Percentiles rank a stretch among this genome's conserved stretches.
Evolutionary conservation across 1,139 yeast genomes (phyloP).

Genomic region (Debaryomyces udenii): DNA sequence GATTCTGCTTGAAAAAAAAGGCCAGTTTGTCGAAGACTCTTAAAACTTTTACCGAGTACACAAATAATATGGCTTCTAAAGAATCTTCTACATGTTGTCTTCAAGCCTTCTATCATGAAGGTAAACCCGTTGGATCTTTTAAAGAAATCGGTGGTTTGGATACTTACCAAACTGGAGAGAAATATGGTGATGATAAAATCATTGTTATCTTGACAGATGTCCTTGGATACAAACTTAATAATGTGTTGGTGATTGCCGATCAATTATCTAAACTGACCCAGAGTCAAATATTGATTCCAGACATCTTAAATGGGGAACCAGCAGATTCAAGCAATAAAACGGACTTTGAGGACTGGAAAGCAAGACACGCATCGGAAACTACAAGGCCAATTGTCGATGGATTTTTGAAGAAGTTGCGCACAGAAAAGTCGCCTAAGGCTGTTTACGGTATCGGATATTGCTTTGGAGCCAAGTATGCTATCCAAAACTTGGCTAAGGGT

Average conservation of each 20-base stretch:
- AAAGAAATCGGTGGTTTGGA: slow-evolving; percentile 48
- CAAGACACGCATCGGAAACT: slow-evolving; percentile 51
- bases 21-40: no score
- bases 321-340: slow-evolving; percentile 12
- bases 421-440: slow-evolving; percentile 51
- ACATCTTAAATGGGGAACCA: slow-evolving; percentile 48
- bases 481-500: slow-evolving; percentile 52
- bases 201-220: slow-evolving; percentile 71
- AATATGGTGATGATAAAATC: slow-evolving; percentile 43
- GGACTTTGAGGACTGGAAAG: slow-evolving; percentile 53
- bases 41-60: no score
- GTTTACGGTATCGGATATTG: slow-evolving; percentile 77
- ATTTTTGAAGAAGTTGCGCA: slow-evolving; percentile 47
- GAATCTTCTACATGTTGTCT: slow-evolving; percentile 44
- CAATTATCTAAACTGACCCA: slow-evolving; percentile 53
- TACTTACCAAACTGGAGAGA: slow-evolving; percentile 59
- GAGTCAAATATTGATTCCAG: slow-evolving; percentile 68
- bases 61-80: neutral
- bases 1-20: no score
- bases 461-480: slow-evolving; percentile 74
- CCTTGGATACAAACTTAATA: slow-evolving; percentile 60
- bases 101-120: slow-evolving; percentile 49
- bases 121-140: slow-evolving; percentile 50
- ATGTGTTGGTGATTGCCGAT: slow-evolving; percentile 69
- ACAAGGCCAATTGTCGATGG: slow-evolving; percentile 43